Base-by-base conservation (phyloP, 805 yeast genomes). In the Cyberlindnera sargentensis region DNA sequence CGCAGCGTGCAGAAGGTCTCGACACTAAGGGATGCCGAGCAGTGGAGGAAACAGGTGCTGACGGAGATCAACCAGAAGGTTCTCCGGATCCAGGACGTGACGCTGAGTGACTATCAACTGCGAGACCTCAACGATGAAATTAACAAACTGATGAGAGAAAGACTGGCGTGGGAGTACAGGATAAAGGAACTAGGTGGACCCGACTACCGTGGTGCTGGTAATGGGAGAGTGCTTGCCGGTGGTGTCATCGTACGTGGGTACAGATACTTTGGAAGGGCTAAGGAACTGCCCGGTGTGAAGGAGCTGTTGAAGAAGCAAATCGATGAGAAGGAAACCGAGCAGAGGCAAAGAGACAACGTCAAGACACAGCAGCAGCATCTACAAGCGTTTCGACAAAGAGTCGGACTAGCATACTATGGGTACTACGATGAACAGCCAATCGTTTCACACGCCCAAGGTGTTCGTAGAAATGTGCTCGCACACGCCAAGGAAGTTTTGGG, bases 241-340 rank as follows among this genome's bases (percentile, higher is more conserved):
- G 60, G 55, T 31, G 56, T 45, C 34, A 46, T 42, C 40, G 47
- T 49, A 8, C 44, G 51, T 36, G 56, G 54, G 2, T 48, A 54
- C 23, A 65, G 83, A 43, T 90, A 84, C 61, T 90, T 78, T 63
- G 97, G 97, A 0, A 64, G 95, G 39, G 95, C 96, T 0, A 70
- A 76, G 41, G 91, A 87, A 36, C 63, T 89, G 7, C 84, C 88
- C 0, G 96, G 85, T 48, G 90, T 84, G 6, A 66, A 71, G 41
- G 71, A 71, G 45, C 48, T 75, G 24, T 47, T 78, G 20, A 67
- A 68, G 41, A 59, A 66, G 34, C 62, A 68, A 29, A 47, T 44
- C 26, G 46, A 48, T 43, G 58, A 55, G 36, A 55, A 46, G 47
- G 53, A 46, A 10, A 49, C 39, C 24, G 50, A 40, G 25, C 51